A percentile compares a stretch with the other conserved stretches of the same genome.
phyloP scores from a whole-genome alignment of 75 land plant genomes.

The Picea sitchensis region DNA sequence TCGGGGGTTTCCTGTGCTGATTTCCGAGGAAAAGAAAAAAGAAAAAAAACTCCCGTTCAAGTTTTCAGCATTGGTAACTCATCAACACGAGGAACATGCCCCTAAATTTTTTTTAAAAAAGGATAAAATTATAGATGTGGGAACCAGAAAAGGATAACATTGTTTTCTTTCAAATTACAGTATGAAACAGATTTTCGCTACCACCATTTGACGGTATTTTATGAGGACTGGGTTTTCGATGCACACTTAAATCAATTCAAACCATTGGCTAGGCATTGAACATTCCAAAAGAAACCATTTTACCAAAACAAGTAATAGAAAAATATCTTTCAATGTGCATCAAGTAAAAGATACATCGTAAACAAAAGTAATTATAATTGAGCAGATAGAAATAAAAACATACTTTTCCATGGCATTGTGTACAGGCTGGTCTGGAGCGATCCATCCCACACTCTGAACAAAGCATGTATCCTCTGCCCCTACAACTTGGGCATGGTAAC shows the following conservation, averaged over 20 bases:
- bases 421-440: constrained; percentile 51
- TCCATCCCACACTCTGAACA: constrained; percentile 72
- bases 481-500: constrained; percentile 84
- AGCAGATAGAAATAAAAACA: constrained; percentile 2
- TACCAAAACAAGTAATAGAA: background rate
- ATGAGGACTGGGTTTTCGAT: too few relatives aligned
- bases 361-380: background rate
- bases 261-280: background rate
- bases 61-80: background rate
- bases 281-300: background rate
- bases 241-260: too few relatives aligned
- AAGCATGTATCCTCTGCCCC: constrained; percentile 82
- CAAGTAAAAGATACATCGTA: background rate
- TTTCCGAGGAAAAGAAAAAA: too few relatives aligned
- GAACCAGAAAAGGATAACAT: background rate
- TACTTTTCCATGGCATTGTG: constrained; percentile 79
- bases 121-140: background rate
- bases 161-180: background rate
- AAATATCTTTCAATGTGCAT: background rate
- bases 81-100: background rate
- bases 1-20: too few relatives aligned
- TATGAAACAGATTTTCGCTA: background rate
- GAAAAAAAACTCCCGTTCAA: background rate
- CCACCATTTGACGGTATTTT: too few relatives aligned
- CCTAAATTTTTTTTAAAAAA: background rate